A percentile compares a stretch with the other conserved stretches of the same genome.
Evolutionary conservation across 75 land plant genomes (phyloP).

Genomic region (Sequoiadendron giganteum): DNA sequence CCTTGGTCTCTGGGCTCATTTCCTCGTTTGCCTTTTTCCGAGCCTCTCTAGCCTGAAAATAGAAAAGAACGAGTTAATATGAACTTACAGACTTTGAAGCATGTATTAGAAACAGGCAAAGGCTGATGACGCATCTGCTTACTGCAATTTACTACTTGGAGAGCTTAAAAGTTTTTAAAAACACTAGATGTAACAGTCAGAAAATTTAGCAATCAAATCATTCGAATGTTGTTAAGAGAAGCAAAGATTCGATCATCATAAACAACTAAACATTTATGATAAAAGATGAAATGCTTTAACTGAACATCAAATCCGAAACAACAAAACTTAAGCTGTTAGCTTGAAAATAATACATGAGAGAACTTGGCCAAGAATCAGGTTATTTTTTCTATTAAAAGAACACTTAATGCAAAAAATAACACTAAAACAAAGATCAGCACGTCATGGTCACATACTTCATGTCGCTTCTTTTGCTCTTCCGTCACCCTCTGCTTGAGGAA

Average conservation of each 20-base stretch:
- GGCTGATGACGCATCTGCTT: too few species aligned
- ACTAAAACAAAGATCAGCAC: background rate
- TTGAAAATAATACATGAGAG: background rate
- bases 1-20: slow-evolving; percentile 60
- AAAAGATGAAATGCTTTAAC: background rate
- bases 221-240: background rate
- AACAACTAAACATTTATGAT: background rate
- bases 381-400: too few species aligned
- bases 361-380: too few species aligned
- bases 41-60: slow-evolving; percentile 63
- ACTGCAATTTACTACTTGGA: background rate
- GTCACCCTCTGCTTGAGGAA: slow-evolving; percentile 61
- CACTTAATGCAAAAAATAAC: background rate
- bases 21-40: slow-evolving; percentile 53
- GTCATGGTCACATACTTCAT: slow-evolving; percentile 45
- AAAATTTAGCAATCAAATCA: background rate
- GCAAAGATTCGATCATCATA: background rate
- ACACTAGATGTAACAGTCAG: background rate
- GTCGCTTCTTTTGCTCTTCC: slow-evolving; percentile 53
- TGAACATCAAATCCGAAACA: background rate
- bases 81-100: background rate
- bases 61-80: background rate
- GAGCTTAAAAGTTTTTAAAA: background rate
- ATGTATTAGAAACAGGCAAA: background rate
- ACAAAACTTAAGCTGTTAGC: background rate